Percentiles rank a stretch among this genome's conserved stretches.
Conservation (phyloP, 805 yeast species). For the Wickerhamiella vanderwaltii region DNA sequence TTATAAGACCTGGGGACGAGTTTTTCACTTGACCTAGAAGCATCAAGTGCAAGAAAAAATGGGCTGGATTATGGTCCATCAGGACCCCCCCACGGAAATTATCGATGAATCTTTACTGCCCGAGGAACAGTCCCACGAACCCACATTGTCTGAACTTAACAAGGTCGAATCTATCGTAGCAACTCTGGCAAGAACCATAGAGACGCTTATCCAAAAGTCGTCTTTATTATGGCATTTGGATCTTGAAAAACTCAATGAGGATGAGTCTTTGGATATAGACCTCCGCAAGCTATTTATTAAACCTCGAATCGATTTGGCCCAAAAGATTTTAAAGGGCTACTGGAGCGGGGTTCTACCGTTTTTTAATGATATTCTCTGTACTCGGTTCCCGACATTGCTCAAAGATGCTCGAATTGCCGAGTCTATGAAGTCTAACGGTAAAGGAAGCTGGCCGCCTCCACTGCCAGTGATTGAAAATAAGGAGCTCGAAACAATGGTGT, state of each 20-base stretch:
- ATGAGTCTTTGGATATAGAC: neutral
- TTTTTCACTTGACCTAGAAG: too few species aligned
- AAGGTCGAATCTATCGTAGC: constrained; percentile 3
- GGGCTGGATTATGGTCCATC: constrained; percentile 9
- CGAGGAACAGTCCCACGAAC: neutral
- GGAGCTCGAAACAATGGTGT: constrained; percentile 7
- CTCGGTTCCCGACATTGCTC: constrained; percentile 5
- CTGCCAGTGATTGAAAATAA: constrained; percentile 6
- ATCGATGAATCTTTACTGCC: constrained; percentile 2
- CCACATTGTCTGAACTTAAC: constrained; percentile 4
- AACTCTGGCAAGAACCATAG: neutral
- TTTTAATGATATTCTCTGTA: constrained; percentile 4
- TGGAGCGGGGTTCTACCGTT: constrained; percentile 3
- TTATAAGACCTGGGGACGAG: too few species aligned
- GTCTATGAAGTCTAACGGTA: neutral
- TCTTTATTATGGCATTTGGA: constrained; percentile 1
- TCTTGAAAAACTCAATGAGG: neutral
- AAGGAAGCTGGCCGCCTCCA: constrained; percentile 8
- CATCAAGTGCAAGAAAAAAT: too few species aligned
- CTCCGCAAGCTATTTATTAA: neutral
- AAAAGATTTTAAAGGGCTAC: constrained; percentile 6
- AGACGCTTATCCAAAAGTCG: constrained; percentile 2
- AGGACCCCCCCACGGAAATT: constrained; percentile 1
- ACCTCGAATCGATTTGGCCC: constrained; percentile 9
- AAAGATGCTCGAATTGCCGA: neutral